These are phyloP conservation scores for Ceriops zippeliana DNA, from an alignment of 345 rosid species.

Conservation along the genomic window DNA sequence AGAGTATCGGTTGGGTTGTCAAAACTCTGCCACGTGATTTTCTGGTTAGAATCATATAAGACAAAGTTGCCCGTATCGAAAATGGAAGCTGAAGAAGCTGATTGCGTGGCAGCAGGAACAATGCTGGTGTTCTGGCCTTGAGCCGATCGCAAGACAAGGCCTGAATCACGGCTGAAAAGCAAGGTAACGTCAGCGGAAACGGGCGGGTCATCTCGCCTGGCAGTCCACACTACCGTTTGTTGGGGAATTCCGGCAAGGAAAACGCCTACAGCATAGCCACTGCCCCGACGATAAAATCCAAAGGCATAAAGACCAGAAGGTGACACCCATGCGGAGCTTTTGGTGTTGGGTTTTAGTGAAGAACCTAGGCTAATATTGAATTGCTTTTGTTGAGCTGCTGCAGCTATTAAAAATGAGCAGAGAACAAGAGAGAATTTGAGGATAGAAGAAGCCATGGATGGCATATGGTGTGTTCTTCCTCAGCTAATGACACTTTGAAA, in stretches of 20 bases:
- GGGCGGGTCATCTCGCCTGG: conserved; percentile 14
- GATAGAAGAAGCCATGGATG: conserved; percentile 6
- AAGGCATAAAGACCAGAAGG: conserved; percentile 34
- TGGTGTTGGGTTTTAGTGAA: conserved; percentile 14
- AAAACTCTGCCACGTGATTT: conserved; percentile 22
- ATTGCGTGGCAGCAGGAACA: not conserved
- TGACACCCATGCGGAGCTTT: conserved; percentile 30
- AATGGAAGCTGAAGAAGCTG: conserved; percentile 18
- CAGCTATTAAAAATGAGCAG: not conserved
- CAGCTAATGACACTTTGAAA: not conserved
- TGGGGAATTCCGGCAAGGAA: conserved; percentile 20
- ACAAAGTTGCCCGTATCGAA: conserved; percentile 23
- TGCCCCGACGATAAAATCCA: conserved; percentile 29
- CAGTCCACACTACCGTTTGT: conserved; percentile 18
- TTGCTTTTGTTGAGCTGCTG: conserved; percentile 17
- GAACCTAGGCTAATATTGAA: conserved; percentile 20
- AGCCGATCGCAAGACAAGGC: conserved; percentile 10
- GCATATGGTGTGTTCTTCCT: not conserved
- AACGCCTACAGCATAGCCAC: conserved; percentile 25
- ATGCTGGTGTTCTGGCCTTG: not conserved
- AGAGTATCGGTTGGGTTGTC: not conserved
- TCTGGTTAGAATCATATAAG: conserved; percentile 2
- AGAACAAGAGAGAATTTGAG: too few relatives aligned
- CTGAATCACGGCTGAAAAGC: not conserved
- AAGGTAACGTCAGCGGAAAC: conserved; percentile 12